Evolutionary conservation across 1,284 basidiomycete genomes (phyloP), one percentile per base, ranked within the genome.

Genomic region (Ceratobasidium sp.): DNA sequence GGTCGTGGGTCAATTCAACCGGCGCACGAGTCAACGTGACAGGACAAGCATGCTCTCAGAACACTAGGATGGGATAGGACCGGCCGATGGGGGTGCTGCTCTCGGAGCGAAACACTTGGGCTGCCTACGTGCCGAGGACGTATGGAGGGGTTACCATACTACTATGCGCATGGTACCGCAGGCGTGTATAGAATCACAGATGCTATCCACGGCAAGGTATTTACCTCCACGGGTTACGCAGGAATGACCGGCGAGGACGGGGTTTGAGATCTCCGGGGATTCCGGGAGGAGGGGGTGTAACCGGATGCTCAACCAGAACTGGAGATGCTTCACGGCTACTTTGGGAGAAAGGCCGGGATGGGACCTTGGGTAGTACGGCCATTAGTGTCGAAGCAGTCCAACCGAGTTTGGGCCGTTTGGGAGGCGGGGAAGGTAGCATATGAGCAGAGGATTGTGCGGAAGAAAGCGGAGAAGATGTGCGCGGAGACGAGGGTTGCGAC

Each of bases 141-240:
- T 70, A 59, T 18, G 49, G 42, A 21, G 46, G 63, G 51, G 53
- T 21, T n/a, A 12, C 54, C 66, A 67, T 46, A n/a, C 60, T 46
- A 48, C 28, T 44, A 30, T 46, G 60, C 42, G 64, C 54, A 25
- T 69, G 66, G 40, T 42, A 18, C 53, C 46, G 51, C 49, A 49
- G 48, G 66, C 54, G 66, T 44, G 66, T 54, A 70, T 70, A 70
- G 54, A 49, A 70, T 70, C 66, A 49, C 66, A 59, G 66, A 70
- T 49, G 18, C 66, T 70, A 70, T 59, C 28, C 66, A 58, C 66
- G 23, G 12, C 16, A 14, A 36, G n/a, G 21, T 40, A n/a, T 44
- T 28, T 48, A 59, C 66, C 56, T 70, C 66, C 66, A 70, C 40
- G 66, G 66, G 51, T 67, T 67, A 59, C 66, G 66, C 54, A 70